Evolutionary conservation across 1,139 yeast genomes (phyloP), one percentile per base, ranked within the genome.

Genomic region (Yamadazyma atlantica): DNA sequence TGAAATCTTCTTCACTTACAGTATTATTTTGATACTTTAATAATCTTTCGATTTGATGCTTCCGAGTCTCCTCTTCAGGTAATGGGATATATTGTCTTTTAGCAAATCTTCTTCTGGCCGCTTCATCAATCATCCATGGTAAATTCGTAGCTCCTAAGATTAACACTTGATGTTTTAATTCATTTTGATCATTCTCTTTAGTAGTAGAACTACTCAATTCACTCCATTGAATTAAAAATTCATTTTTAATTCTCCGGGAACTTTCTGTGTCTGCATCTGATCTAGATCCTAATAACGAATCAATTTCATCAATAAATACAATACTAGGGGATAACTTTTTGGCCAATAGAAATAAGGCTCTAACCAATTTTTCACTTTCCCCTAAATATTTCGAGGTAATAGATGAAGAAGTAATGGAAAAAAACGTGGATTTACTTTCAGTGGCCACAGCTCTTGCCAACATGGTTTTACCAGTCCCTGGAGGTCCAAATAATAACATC

Each of bases 61-160:
- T 62, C 42, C 98, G 66, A 0, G 97, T 89, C 48, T 84, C 89
- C 9, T 73, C 75, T 58, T 92, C 98, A 0, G 98, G 98, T 39
- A 92, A 67, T 2, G 98, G 98, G 39, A 92, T 92, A 60, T 92
- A 90, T 57, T 89, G 97, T 39, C 97, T 70, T 48, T 96, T 75
- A 4, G 87, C 96, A 65, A 92, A 92, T 50, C 98, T 75, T 58
- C 98, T 76, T 53, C 98, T 71, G 0, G 98, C 99, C 2, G 98
- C 98, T 58, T 94, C 98, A 62, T 92, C 99, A 45, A 92, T 90
- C 3, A 89, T 85, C 99, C 99, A 92, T 0, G 99, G 99, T 47
- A 92, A 63, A 58, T 92, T 92, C 0, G 99, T 92, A 1, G 98
- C 98, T 0, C 97, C 98, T 29, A 92, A 67, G 3, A 92, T 96